These are phyloP conservation scores for Neopestalotiopsis clavispora DNA, from an alignment of 2,329 filamentous ascomycete genomes.

Conservation along the genomic window DNA sequence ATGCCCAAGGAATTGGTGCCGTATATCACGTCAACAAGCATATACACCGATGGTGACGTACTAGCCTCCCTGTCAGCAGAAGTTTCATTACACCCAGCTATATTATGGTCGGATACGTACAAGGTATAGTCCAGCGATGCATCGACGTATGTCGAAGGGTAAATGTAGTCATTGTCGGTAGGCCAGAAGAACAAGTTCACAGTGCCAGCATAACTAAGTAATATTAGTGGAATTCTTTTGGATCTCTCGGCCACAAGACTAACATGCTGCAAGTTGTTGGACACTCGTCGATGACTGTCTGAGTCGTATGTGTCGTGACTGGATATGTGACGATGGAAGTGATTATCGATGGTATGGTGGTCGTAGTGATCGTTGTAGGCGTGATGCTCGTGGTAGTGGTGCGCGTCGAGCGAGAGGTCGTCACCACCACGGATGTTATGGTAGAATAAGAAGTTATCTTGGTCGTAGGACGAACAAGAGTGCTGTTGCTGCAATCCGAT, in stretches of 20 bases:
- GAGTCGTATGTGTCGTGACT: conserved; percentile 15
- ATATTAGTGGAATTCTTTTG: conserved; percentile 18
- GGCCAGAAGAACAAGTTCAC: conserved; percentile 42
- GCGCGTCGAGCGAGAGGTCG: background rate
- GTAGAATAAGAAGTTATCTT: conserved; percentile 14
- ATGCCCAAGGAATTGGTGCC: conserved; percentile 37
- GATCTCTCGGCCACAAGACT: conserved; percentile 12
- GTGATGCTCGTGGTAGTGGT: conserved; percentile 22
- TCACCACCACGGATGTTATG: conserved; percentile 8
- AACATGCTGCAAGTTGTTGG: conserved; percentile 39
- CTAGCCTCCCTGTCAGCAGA: conserved; percentile 24
- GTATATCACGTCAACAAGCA: conserved; percentile 39
- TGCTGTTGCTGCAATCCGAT: conserved; percentile 9
- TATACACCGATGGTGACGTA: conserved; percentile 45
- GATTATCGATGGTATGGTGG: conserved; percentile 17
- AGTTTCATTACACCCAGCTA: background rate
- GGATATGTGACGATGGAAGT: conserved; percentile 21
- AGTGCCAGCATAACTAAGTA: conserved; percentile 32
- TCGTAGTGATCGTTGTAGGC: conserved; percentile 22
- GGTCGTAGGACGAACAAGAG: conserved; percentile 2
- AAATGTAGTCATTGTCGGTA: conserved; percentile 35
- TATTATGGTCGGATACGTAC: conserved; percentile 25
- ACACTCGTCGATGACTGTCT: conserved; percentile 28
- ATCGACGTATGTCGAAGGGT: conserved; percentile 39
- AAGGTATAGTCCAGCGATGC: conserved; percentile 37